Conservation (phyloP, 768 basidiomycete genomes). For the Macrolepiota albuminosa region DNA sequence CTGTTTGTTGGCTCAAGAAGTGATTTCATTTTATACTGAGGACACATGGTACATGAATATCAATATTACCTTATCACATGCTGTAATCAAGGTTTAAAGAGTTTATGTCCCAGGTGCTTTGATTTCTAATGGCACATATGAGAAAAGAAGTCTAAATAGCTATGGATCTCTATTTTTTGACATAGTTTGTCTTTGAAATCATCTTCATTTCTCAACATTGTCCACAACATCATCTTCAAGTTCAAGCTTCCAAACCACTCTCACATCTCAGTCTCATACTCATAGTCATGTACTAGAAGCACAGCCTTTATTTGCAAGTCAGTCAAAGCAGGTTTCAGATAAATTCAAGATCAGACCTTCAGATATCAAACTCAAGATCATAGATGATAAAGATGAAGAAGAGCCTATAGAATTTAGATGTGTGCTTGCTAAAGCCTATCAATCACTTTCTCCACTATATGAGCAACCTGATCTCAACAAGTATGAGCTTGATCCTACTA, state of each 20-base stretch:
- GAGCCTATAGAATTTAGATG: neutral
- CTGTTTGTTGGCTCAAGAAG: neutral
- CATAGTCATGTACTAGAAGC: neutral
- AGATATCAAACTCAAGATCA: no score
- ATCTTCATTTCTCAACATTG: neutral
- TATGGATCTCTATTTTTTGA: neutral
- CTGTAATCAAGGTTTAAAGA: slow-evolving; percentile 1
- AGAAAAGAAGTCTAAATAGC: neutral
- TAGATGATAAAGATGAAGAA: neutral
- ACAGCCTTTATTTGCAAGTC: neutral
- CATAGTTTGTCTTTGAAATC: neutral
- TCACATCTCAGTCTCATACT: neutral
- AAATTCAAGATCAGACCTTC: no score
- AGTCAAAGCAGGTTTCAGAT: no score
- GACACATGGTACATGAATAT: neutral
- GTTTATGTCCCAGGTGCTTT: slow-evolving; percentile 5
- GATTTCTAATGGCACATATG: neutral
- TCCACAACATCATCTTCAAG: neutral
- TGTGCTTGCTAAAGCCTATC: neutral
- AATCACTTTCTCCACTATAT: neutral
- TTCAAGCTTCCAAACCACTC: neutral
- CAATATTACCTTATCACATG: neutral
- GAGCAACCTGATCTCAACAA: neutral
- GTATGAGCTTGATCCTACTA: neutral
- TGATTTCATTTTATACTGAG: neutral